Evolutionary conservation across 1,284 basidiomycete genomes (phyloP), one percentile per base, ranked within the genome.

Genomic region (Apiotrichum porosum): DNA sequence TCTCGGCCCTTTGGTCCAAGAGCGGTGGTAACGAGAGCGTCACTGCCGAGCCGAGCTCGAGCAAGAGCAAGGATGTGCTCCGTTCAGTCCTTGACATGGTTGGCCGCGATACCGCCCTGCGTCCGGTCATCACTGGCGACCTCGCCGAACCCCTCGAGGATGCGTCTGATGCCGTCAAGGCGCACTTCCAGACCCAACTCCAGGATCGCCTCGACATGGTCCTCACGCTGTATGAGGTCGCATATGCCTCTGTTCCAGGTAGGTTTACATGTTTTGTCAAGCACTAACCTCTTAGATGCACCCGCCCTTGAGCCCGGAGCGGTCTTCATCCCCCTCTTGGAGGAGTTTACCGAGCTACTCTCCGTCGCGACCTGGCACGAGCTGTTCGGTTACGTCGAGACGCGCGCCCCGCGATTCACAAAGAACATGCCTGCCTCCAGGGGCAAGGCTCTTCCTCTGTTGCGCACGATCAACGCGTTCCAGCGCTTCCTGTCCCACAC

Each of bases 311-410:
- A 71, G 42, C 63, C 69, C 2, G 69, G 69, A 45, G 60, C 60
- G 0, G 37, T 68, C 12, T 69, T 71, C 53, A 64, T 71, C 19
- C 69, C 69, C 0, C 44, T 71, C 2, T 42, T 71, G 9, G 69
- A 71, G 47, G 69, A 71, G 28, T 57, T 69, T 13, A 63, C 66
- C 35, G 69, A 71, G 50, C 48, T 71, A 23, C 54, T 71, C 6
- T 63, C 64, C 8, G 58, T 65, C 0, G 60, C 60, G 14, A 52
- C 59, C 3, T 71, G 69, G 69, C 53, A 65, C 9, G 47, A 51
- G 19, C 52, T 71, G 10, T 71, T 67, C 64, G 21, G 42, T 12
- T 71, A 67, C 47, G 41, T 70, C 35, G 69, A 71, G 49, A 64
- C 62, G 2, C 57, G 68, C 4, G 60, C 62, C 4, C 61, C 62